These are phyloP conservation scores for Lactarius quietus DNA, from an alignment of 768 basidiomycete species.

Conservation along the genomic window DNA sequence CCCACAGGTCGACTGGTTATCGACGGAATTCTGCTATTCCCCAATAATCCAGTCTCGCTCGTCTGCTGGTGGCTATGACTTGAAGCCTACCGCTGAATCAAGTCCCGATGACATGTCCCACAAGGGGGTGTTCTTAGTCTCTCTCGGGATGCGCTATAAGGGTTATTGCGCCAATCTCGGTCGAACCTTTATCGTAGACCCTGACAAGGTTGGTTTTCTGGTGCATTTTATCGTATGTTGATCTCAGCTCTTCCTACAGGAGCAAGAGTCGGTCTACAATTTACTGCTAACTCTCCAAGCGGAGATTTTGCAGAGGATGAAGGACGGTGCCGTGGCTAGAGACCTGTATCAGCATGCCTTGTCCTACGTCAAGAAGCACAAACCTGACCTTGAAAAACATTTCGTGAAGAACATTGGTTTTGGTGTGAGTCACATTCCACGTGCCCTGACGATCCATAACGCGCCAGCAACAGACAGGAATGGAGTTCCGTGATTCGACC, in stretches of 20 bases:
- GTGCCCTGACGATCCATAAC: background rate
- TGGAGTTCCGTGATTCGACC: constrained; percentile 89
- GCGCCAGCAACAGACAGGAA: constrained; percentile 63
- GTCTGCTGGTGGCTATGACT: constrained; percentile 78
- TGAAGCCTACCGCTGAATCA: constrained; percentile 83
- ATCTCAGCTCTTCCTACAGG: constrained; percentile 44
- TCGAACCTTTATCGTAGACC: constrained; percentile 93
- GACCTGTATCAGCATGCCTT: constrained; percentile 82
- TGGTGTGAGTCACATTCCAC: constrained; percentile 50
- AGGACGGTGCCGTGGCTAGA: constrained; percentile 69
- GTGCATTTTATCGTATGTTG: constrained; percentile 1
- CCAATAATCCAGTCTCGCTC: constrained; percentile 95
- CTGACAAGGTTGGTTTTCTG: constrained; percentile 59
- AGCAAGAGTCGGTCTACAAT: constrained; percentile 87
- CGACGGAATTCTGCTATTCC: constrained; percentile 90
- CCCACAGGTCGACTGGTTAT: constrained; percentile 78
- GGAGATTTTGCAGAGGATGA: constrained; percentile 70
- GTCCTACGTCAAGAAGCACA: constrained; percentile 68
- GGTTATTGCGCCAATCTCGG: constrained; percentile 92
- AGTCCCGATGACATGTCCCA: constrained; percentile 78
- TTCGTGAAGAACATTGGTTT: constrained; percentile 91
- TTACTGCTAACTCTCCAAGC: constrained; percentile 74
- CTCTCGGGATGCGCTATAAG: constrained; percentile 88
- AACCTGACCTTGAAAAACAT: constrained; percentile 75
- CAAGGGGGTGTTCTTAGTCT: constrained; percentile 84